Base-by-base conservation (phyloP, 352 stramenopile genomes). In the Phytophthora litchii region DNA sequence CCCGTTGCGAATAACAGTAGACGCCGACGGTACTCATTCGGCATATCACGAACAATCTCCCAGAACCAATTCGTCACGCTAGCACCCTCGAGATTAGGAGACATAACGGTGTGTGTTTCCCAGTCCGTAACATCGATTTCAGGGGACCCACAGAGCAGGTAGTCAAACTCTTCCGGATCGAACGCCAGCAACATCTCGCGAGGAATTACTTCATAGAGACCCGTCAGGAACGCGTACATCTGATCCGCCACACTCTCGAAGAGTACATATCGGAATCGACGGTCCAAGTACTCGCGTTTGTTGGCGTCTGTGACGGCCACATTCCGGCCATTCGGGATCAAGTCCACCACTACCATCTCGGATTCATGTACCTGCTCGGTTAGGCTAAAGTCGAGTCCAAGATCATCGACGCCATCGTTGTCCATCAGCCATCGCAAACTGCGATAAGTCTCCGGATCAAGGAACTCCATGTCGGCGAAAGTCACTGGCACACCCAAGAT, bases 131-230 rank as follows among this genome's bases (percentile, higher is more conserved):
- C 94, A 41, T 98, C 89, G 56, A 99, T 97, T 70, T 94, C 84
- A 4, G 96, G 92, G 34, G 98, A 81, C n/a, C 97, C 97, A 58
- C 95, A 99, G 53, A 99, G 83, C 23, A 99, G 54, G 49, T 98
- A 82, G 64, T 99, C 96, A 5, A 99, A 78, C 74, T 99, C 96
- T 77, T 99, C 95, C 23, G 95, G 96, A 68, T 99, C 97, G 70
- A 99, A 99, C 7, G 97, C 80, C 46, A 97, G 89, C 21, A 99
- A 64, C 41, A 99, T 80, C 21, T 96, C 79, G 40, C 95, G 88
- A 1, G 97, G 97, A 60, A 99, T 90, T 13, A 99, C 90, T 57
- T 99, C 93, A 68, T 98, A 98, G 40, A 99, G 90, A 19, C 96
- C 97, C 42, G 83, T 91, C n/a, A 99, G 64, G 44, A 89, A 79